Base-by-base conservation (phyloP, 1,139 yeast species). In the Geotrichum siamense region DNA sequence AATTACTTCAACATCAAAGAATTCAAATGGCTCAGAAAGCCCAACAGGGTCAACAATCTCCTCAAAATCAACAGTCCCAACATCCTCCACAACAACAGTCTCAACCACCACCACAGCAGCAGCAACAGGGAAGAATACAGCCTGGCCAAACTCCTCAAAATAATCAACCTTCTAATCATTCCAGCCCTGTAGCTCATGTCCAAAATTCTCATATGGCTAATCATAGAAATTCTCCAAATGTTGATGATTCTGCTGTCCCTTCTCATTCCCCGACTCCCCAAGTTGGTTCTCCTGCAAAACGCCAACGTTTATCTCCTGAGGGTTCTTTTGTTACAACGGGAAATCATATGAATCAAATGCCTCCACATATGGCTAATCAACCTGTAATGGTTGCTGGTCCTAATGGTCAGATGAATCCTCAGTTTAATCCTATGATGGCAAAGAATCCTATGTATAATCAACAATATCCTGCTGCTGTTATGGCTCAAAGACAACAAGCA, bases 281-380 rank as follows among this genome's bases (percentile, higher is more conserved):
- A 33, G 50, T 48, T 5, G 48, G 48, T 5, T 62, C 67, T 9
- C 67, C 68, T 1, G 54, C 65, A 12, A 64, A 64, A 44, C 57
- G 68, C 5, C 67, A 60, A 45, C 55, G 67, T 8, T 50, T 64
- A 13, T 62, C 67, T 12, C 68, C 68, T 1, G 68, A 64, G 28
- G 64, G 65, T 8, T 50, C 58, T 6, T 60, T 57, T 44, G 26
- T 39, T 19, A 38, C 47, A 13, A 31, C 50, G n/a, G 42, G 38
- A 9, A 13, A 12, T 15, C 25, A 31, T 17, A 33, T 22, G 21
- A 29, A 26, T 13, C 47, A 43, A 21, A 41, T 30, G 10, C 45
- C 33, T n/a, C 39, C 32, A 9, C 50, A 50, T 3, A 37, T 41
- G 41, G 28, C 40, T 8, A 28, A 31, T 8, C 45, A 42, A 27